phyloP scores from a whole-genome alignment of 2,329 filamentous ascomycete genomes.

The Neocucurbitaria cava region DNA sequence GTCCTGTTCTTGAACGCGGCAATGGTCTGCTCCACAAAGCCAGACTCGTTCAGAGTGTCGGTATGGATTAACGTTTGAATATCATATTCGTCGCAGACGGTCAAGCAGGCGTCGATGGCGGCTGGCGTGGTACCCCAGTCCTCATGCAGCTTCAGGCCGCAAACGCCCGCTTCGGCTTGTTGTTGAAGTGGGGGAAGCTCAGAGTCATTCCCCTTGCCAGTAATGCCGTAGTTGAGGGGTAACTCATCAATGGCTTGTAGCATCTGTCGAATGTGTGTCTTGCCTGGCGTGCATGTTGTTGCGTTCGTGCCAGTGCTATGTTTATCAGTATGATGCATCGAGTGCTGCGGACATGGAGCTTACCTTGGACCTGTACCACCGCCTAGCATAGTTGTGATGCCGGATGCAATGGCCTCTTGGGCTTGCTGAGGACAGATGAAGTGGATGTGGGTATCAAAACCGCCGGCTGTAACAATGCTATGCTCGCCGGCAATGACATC shows the following conservation, averaged over 20 bases:
- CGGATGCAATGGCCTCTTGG: slow-evolving; percentile 80
- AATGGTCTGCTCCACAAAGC: slow-evolving; percentile 94
- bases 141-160: slow-evolving; percentile 92
- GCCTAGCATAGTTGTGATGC: slow-evolving; percentile 88
- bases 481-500: slow-evolving; percentile 92
- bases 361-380: slow-evolving; percentile 91
- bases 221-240: slow-evolving; percentile 88
- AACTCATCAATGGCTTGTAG: slow-evolving; percentile 83
- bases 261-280: slow-evolving; percentile 85
- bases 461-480: slow-evolving; percentile 89
- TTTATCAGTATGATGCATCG: slow-evolving; percentile 24
- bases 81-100: slow-evolving; percentile 88
- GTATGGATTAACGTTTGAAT: slow-evolving; percentile 95
- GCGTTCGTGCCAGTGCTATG: slow-evolving; percentile 82
- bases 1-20: slow-evolving; percentile 83
- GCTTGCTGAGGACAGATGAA: slow-evolving; percentile 95
- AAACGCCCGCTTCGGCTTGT: slow-evolving; percentile 82
- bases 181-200: slow-evolving; percentile 74
- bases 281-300: slow-evolving; percentile 90
- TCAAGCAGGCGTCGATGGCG: slow-evolving; percentile 82
- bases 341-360: slow-evolving; percentile 21
- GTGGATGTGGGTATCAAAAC: slow-evolving; percentile 89
- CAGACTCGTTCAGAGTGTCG: slow-evolving; percentile 94
- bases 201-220: slow-evolving; percentile 91
- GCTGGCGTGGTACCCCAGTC: slow-evolving; percentile 94